Conservation (phyloP, 176 grass and related monocot genomes). For the Carex scoparia region DNA sequence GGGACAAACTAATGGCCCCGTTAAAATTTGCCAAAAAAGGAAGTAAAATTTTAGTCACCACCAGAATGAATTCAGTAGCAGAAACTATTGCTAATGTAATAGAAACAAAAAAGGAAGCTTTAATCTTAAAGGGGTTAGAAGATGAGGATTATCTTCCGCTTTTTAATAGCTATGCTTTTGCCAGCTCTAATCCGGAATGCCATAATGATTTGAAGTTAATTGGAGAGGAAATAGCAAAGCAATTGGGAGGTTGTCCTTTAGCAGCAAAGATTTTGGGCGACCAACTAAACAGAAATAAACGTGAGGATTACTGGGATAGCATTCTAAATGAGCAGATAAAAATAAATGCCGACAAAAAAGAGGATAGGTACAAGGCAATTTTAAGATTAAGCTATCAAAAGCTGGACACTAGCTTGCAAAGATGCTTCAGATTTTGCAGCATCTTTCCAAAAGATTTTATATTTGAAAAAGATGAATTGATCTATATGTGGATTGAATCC, state of each 20-base stretch:
- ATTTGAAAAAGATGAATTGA: slow-evolving; percentile 38
- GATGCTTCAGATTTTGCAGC: slow-evolving; percentile 48
- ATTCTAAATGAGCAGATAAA: slow-evolving; percentile 28
- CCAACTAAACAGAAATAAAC: slow-evolving; percentile 22
- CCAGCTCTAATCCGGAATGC: background rate
- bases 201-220: slow-evolving; percentile 18
- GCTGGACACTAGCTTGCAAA: slow-evolving; percentile 32
- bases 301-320: slow-evolving; percentile 22
- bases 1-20: slow-evolving; percentile 42
- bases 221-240: slow-evolving; percentile 31
- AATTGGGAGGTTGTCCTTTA: slow-evolving; percentile 41
- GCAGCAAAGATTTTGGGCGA: slow-evolving; percentile 44
- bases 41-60: slow-evolving; percentile 46
- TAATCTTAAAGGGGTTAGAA: slow-evolving; percentile 37
- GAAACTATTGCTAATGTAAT: background rate
- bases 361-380: slow-evolving; percentile 29
- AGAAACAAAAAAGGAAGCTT: background rate
- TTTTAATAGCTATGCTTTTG: slow-evolving; percentile 47
- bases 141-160: slow-evolving; percentile 22
- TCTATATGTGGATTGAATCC: slow-evolving; percentile 35
- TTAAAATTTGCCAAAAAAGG: slow-evolving; percentile 28
- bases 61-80: slow-evolving; percentile 32
- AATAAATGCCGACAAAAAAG: slow-evolving; percentile 20
- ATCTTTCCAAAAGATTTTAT: slow-evolving; percentile 32
- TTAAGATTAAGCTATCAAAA: slow-evolving; percentile 39